Conservation (phyloP, 345 rosid genomes). For the Moricandia arvensis region DNA sequence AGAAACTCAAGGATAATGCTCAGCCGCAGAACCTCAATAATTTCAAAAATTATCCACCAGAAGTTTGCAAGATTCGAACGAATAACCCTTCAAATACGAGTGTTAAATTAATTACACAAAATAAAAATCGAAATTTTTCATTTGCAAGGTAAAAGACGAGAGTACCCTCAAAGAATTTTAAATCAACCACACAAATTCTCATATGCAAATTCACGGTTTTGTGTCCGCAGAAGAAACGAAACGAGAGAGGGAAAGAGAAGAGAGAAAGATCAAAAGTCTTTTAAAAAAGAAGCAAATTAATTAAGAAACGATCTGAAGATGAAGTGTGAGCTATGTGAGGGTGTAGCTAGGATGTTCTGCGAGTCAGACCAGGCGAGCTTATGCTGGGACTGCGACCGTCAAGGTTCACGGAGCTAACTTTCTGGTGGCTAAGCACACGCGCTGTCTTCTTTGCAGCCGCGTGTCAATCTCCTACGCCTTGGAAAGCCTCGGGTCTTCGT, state of each 20-base stretch:
- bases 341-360: conserved; percentile 61
- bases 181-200: conserved; percentile 21
- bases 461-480: conserved; percentile 72
- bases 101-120: neutral
- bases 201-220: neutral
- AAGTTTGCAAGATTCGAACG: too few species aligned
- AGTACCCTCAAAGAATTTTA: neutral
- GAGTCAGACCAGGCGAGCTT: conserved; percentile 84
- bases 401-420: conserved; percentile 86
- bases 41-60: neutral
- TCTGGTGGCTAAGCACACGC: conserved; percentile 77
- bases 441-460: conserved; percentile 70
- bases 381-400: conserved; percentile 77
- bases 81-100: neutral
- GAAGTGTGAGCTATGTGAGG: conserved; percentile 69
- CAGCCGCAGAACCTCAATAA: conserved; percentile 2
- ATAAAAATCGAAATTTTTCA: neutral
- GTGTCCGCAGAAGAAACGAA: conserved; percentile 28
- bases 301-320: neutral
- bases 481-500: conserved; percentile 72
- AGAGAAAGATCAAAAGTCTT: neutral
- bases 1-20: neutral
- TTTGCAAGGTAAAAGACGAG: neutral
- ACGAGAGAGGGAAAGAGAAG: neutral
- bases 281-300: neutral